These are phyloP conservation scores for Phytophthora agathidicida DNA, from an alignment of 352 stramenopile species.

Conservation along the genomic window DNA sequence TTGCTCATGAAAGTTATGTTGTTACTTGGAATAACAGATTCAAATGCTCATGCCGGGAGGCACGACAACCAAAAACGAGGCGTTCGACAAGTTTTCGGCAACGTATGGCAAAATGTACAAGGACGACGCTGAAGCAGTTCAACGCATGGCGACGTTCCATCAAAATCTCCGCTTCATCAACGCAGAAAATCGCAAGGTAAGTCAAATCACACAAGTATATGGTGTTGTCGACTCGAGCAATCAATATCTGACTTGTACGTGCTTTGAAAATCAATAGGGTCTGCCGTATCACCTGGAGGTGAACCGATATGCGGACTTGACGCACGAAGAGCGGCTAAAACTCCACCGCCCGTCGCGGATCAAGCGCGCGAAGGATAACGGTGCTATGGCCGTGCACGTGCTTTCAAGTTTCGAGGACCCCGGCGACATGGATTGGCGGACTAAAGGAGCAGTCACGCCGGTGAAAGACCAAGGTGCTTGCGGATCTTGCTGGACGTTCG, in stretches of 20 bases:
- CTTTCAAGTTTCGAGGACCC: conserved; percentile 46
- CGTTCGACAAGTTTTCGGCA: conserved; percentile 75
- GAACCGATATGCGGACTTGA: conserved; percentile 87
- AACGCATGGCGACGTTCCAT: conserved; percentile 75
- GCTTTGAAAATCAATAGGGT: conserved; percentile 40
- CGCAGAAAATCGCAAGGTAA: conserved; percentile 80
- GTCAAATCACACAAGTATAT: too few species aligned
- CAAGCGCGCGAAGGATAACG: conserved; percentile 70
- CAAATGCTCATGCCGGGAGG: conserved; percentile 86
- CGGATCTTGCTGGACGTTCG: conserved; percentile 93
- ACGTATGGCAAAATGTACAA: conserved; percentile 68
- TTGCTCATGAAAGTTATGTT: not conserved
- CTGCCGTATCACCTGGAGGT: conserved; percentile 77
- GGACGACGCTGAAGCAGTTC: conserved; percentile 44
- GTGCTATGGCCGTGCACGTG: conserved; percentile 52
- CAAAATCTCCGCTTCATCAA: conserved; percentile 89
- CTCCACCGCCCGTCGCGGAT: conserved; percentile 51
- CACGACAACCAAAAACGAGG: conserved; percentile 48
- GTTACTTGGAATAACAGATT: conserved; percentile 46
- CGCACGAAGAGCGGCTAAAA: conserved; percentile 63
- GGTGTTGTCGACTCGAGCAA: too few species aligned
- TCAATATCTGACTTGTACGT: too few species aligned
- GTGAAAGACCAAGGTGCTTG: conserved; percentile 93
- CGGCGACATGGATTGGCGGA: conserved; percentile 88
- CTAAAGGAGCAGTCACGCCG: conserved; percentile 84